phyloP scores from a whole-genome alignment of 345 rosid species.

The Gossypium thurberi region DNA sequence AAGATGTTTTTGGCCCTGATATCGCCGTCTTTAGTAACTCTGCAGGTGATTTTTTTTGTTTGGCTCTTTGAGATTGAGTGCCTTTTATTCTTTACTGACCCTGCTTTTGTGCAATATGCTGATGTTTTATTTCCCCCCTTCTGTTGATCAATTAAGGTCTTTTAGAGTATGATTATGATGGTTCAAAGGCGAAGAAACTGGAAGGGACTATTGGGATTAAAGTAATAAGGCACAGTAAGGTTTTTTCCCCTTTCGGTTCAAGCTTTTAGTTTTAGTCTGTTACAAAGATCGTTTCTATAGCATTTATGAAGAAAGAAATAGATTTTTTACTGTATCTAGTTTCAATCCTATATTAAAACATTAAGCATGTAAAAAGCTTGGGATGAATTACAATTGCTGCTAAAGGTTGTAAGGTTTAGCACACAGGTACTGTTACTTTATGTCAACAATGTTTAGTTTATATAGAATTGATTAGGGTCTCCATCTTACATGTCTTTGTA shows the following conservation, averaged over 20 bases:
- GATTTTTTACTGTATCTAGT: not conserved
- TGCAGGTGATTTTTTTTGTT: slow-evolving; percentile 50
- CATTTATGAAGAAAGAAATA: not conserved
- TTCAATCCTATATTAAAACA: not conserved
- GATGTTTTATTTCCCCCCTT: slow-evolving; percentile 3
- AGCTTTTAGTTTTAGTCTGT: not conserved
- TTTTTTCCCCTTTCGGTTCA: not conserved
- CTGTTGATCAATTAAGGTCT: slow-evolving; percentile 48
- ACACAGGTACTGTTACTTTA: not conserved
- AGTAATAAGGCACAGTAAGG: slow-evolving; percentile 87
- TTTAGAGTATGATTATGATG: slow-evolving; percentile 78
- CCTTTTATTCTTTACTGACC: not conserved
- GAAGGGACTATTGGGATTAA: slow-evolving; percentile 82
- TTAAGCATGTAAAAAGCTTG: not conserved
- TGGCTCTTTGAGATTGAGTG: not conserved
- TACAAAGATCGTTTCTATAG: not conserved
- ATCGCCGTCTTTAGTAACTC: slow-evolving; percentile 91
- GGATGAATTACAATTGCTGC: not conserved
- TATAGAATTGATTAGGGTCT: slow-evolving; percentile 12
- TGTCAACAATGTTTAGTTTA: not conserved
- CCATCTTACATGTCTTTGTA: slow-evolving; percentile 13
- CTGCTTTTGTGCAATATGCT: slow-evolving; percentile 6
- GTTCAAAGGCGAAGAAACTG: slow-evolving; percentile 70
- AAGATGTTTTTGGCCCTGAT: slow-evolving; percentile 72
- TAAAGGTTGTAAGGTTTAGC: not conserved